A percentile compares a stretch with the other conserved stretches of the same genome.
Conservation (phyloP, 225 moss, liverwort and hornwort genomes). For the Marchantia paleacea region DNA sequence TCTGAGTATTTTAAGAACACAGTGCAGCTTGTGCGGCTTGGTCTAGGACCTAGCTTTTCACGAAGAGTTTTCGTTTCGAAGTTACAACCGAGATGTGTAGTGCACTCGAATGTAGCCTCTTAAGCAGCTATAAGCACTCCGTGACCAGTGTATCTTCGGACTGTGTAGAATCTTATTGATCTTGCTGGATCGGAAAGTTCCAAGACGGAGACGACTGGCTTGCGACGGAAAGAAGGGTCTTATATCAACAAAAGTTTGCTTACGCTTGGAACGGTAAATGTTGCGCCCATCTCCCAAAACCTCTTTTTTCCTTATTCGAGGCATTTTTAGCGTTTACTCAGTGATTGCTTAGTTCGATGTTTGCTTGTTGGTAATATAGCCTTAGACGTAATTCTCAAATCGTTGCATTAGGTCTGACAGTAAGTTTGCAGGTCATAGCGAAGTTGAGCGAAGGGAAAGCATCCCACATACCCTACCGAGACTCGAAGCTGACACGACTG, state of each 20-base stretch:
- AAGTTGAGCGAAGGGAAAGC: conserved; percentile 97
- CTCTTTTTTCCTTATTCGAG: not conserved
- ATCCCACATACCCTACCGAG: conserved; percentile 91
- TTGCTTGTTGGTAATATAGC: not conserved
- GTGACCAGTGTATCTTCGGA: not conserved
- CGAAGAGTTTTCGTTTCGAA: not conserved
- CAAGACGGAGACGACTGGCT: conserved; percentile 92
- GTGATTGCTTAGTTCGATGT: not conserved
- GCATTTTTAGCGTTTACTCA: too few relatives aligned
- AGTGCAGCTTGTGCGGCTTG: not conserved
- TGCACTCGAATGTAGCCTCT: not conserved
- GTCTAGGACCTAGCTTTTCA: not conserved
- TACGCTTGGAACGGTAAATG: conserved; percentile 88
- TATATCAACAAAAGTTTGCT: conserved; percentile 96
- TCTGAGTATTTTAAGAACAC: not conserved
- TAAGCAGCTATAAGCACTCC: not conserved
- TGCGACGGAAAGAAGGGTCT: conserved; percentile 91
- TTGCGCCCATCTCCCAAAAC: not conserved
- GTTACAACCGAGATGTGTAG: not conserved
- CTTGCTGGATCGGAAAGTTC: conserved; percentile 99
- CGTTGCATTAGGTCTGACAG: not conserved
- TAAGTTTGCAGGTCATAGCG: conserved; percentile 70
- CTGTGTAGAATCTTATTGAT: conserved; percentile 84
- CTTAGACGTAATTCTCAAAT: not conserved
- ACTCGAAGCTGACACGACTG: conserved; percentile 91